These are phyloP conservation scores for Chalaropsis thielavioides DNA, from an alignment of 2,329 filamentous ascomycete species.

Conservation along the genomic window DNA sequence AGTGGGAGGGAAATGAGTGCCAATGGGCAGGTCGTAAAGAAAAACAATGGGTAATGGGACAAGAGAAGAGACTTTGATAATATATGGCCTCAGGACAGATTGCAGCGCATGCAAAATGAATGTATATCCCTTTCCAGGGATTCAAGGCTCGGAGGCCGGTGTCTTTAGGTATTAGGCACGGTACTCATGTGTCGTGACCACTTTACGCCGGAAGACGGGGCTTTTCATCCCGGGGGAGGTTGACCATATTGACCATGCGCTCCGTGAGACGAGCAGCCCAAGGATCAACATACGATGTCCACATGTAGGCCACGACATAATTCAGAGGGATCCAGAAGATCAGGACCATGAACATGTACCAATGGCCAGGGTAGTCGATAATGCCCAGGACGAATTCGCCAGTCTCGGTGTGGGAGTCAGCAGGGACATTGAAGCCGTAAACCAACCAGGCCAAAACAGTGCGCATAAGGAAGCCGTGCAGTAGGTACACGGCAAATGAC, in stretches of 20 bases:
- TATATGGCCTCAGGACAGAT: background rate
- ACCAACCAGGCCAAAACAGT: slow-evolving; percentile 46
- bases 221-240: slow-evolving; percentile 14
- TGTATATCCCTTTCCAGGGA: background rate
- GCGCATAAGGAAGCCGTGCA: slow-evolving; percentile 47
- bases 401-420: slow-evolving; percentile 26
- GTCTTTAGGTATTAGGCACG: background rate
- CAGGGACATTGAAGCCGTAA: slow-evolving; percentile 31
- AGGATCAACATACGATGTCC: slow-evolving; percentile 41
- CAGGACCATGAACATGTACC: slow-evolving; percentile 28
- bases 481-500: slow-evolving; percentile 49
- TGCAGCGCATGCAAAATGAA: background rate
- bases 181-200: background rate
- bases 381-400: slow-evolving; percentile 26
- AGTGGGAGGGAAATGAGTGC: background rate
- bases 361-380: slow-evolving; percentile 26
- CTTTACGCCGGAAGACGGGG: slow-evolving; percentile 12
- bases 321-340: slow-evolving; percentile 34
- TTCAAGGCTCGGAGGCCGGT: background rate
- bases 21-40: background rate
- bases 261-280: slow-evolving; percentile 34
- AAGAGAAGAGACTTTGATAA: background rate
- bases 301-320: slow-evolving; percentile 33
- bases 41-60: background rate
- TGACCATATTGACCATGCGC: slow-evolving; percentile 21